Base-by-base conservation (phyloP, 2,329 filamentous ascomycete genomes). In the Alternaria conjuncta region DNA sequence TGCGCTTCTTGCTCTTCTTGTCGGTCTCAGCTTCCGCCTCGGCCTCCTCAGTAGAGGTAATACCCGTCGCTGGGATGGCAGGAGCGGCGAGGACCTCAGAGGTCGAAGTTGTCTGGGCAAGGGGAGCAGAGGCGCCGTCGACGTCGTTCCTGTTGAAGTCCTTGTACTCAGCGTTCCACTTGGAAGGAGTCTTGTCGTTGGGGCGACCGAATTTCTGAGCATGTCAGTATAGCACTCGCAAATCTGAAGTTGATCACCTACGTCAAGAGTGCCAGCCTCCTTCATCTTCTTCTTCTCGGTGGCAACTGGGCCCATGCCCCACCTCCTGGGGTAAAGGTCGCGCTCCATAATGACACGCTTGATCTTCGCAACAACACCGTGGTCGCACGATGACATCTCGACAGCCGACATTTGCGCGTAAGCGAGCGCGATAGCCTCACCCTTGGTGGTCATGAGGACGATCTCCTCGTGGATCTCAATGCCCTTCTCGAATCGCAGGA, bases 281-380 rank as follows among this genome's bases (percentile, higher is more conserved):
- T 98, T 98, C 86, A 99, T 90, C 89, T 98, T 97, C 92, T 99
- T 99, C 90, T 99, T 99, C 87, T 98, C 94, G 53, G 91, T 84
- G 54, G 96, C 96, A 64, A 95, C 90, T 57, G 96, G 95, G 66
- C 96, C 96, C 78, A 98, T 89, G 71, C 96, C 96, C 96, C 96
- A 99, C 86, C 95, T 87, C 81, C 94, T 89, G 68, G 96, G 96
- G 87, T 99, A 99, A 63, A 98, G 87, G 80, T 98, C 96, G 75
- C 96, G 92, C 87, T 99, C 96, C 96, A 99, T 99, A 82, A 99
- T 99, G 83, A 94, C 97, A 76, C 96, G 91, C 90, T 99, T 99
- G 80, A 99, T 93, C 87, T 97, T 98, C 74, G 96, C 96, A 63
- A 98, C 95, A 63, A 97, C 94, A 75, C 96, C 96, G 83, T 99